phyloP scores from a whole-genome alignment of 345 rosid genomes.

The Corchorus capsularis region DNA sequence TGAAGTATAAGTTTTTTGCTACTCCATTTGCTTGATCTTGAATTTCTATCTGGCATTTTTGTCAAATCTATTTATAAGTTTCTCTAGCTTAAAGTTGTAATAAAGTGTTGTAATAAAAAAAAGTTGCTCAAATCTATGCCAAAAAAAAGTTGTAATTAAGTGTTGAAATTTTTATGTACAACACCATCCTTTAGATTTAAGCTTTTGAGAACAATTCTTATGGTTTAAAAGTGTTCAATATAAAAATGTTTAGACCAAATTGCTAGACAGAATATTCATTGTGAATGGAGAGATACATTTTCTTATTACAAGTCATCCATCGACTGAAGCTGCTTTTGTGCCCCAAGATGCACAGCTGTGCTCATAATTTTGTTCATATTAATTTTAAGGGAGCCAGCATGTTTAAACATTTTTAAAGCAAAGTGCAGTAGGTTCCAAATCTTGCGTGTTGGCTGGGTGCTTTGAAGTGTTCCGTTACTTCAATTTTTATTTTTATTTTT shows the following conservation, averaged over 20 bases:
- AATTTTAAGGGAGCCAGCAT: background rate
- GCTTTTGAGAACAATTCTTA: background rate
- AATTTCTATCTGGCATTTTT: background rate
- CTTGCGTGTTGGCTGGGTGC: background rate
- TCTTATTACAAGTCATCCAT: background rate
- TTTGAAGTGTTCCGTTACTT: background rate
- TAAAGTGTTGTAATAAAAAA: background rate
- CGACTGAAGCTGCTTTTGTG: background rate
- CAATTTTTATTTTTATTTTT: background rate
- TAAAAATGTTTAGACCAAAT: background rate
- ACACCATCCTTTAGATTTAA: background rate
- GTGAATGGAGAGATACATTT: background rate
- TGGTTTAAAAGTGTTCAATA: background rate
- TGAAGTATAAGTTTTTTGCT: constrained; percentile 5
- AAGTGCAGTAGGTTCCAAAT: background rate
- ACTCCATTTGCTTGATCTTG: background rate
- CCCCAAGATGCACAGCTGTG: background rate
- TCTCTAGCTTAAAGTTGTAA: background rate
- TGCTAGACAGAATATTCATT: background rate
- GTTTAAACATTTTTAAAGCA: background rate
- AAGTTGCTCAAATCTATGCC: no score
- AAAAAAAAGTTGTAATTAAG: background rate
- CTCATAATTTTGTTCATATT: background rate
- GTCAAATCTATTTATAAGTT: background rate
- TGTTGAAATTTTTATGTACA: background rate